phyloP scores from a whole-genome alignment of 2,329 filamentous ascomycete species.

The Fusarium pseudograminearum region DNA sequence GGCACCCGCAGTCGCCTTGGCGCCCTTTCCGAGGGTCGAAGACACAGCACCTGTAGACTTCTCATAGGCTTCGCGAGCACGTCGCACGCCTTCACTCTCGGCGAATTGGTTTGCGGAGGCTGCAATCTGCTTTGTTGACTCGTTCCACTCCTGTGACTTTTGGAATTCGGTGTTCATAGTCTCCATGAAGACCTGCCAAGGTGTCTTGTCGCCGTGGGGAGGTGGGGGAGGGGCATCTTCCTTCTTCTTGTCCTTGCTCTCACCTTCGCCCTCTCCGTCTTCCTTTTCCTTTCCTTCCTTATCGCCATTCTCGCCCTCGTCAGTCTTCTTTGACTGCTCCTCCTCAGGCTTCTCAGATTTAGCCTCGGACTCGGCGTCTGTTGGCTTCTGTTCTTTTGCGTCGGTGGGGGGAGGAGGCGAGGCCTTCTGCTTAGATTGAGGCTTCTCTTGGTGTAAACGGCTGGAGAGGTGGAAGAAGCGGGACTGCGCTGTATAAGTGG shows the following conservation, averaged over 20 bases:
- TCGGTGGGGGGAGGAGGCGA: slow-evolving; percentile 53
- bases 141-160: slow-evolving; percentile 98
- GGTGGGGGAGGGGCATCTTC: slow-evolving; percentile 85
- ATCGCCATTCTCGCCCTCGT: slow-evolving; percentile 53
- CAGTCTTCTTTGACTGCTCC: slow-evolving; percentile 58
- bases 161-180: slow-evolving; percentile 96
- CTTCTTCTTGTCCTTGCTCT: slow-evolving; percentile 69
- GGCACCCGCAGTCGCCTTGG: slow-evolving; percentile 86
- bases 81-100: slow-evolving; percentile 90
- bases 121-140: slow-evolving; percentile 94
- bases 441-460: slow-evolving; percentile 51
- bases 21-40: slow-evolving; percentile 79
- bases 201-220: slow-evolving; percentile 98
- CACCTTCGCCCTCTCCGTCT: slow-evolving; percentile 59
- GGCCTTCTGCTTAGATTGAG: slow-evolving; percentile 48
- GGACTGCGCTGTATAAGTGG: slow-evolving; percentile 48
- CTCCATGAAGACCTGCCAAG: slow-evolving; percentile 98
- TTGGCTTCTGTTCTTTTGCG: slow-evolving; percentile 56
- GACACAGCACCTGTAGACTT: slow-evolving; percentile 86
- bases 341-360: slow-evolving; percentile 57
- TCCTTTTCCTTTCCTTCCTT: slow-evolving; percentile 63
- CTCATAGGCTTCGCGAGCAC: slow-evolving; percentile 87
- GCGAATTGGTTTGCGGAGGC: slow-evolving; percentile 90
- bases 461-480: slow-evolving; percentile 52
- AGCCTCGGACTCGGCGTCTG: slow-evolving; percentile 50